Evolutionary conservation across 2,329 filamentous ascomycete genomes (phyloP).

Genomic region (Xylariaceae sp.): DNA sequence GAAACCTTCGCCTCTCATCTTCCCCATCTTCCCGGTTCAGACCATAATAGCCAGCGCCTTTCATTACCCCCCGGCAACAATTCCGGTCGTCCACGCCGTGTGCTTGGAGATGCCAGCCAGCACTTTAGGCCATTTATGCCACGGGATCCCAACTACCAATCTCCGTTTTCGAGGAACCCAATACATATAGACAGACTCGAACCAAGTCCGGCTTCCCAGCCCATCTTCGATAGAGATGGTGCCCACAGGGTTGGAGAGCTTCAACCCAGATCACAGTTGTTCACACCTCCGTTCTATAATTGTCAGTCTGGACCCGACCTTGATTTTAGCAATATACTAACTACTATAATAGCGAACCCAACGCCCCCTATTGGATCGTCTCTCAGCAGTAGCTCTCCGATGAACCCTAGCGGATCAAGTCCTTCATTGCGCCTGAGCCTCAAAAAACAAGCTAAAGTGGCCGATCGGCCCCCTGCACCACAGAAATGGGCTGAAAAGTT

Average conservation of each 20-base stretch:
- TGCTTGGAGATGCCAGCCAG: slow-evolving; percentile 38
- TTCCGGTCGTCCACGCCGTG: slow-evolving; percentile 22
- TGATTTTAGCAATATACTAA: slow-evolving; percentile 13
- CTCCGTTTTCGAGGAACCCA: slow-evolving; percentile 23
- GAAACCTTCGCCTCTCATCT: neutral
- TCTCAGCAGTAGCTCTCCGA: slow-evolving; percentile 31
- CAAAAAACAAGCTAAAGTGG: slow-evolving; percentile 16
- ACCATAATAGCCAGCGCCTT: slow-evolving; percentile 19
- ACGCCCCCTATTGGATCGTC: slow-evolving; percentile 21
- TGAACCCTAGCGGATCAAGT: slow-evolving; percentile 30
- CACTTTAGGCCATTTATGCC: slow-evolving; percentile 32
- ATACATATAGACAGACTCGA: slow-evolving; percentile 10
- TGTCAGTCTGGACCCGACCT: slow-evolving; percentile 18
- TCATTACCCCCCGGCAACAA: slow-evolving; percentile 24
- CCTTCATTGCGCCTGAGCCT: slow-evolving; percentile 33
- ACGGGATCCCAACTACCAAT: slow-evolving; percentile 18
- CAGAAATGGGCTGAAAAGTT: slow-evolving; percentile 28
- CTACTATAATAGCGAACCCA: slow-evolving; percentile 16
- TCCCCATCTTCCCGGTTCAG: slow-evolving; percentile 1
- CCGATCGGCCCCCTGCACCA: slow-evolving; percentile 10
- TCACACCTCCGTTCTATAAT: slow-evolving; percentile 25
- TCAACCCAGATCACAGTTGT: slow-evolving; percentile 22
- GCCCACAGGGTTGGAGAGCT: slow-evolving; percentile 22
- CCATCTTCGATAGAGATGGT: slow-evolving; percentile 14
- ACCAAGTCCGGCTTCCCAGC: slow-evolving; percentile 19